phyloP scores from a whole-genome alignment of 768 basidiomycete species.

The Tulasnella sp. region DNA sequence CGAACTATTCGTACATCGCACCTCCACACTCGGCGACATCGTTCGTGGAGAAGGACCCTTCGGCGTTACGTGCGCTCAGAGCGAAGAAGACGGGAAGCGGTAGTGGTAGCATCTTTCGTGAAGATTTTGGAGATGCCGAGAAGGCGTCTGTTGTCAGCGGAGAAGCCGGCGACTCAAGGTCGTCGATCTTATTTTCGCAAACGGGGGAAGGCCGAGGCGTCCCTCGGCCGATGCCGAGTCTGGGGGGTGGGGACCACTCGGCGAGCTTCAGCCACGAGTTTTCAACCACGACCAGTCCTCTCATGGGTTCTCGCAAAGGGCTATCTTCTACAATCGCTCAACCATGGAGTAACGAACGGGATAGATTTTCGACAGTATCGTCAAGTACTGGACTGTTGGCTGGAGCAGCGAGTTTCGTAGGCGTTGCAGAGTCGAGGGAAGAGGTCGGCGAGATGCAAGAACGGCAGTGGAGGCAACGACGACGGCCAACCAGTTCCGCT shows the following conservation, averaged over 20 bases:
- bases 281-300: not conserved
- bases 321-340: no score
- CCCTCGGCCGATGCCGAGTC: not conserved
- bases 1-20: no score
- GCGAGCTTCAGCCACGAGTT: not conserved
- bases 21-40: not conserved
- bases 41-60: not conserved
- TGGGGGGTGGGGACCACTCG: no score
- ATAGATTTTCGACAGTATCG: no score
- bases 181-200: not conserved
- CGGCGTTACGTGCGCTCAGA: not conserved
- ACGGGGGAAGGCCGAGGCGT: not conserved
- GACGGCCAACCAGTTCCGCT: no score
- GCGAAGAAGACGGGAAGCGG: conserved; percentile 7
- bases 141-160: not conserved
- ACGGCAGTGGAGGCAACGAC: no score
- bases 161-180: not conserved
- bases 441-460: no score
- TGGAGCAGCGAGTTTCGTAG: no score
- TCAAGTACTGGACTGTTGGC: no score
- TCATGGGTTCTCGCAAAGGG: not conserved
- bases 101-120: conserved; percentile 2
- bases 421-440: no score
- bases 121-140: not conserved
- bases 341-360: no score